phyloP scores from a whole-genome alignment of 768 basidiomycete genomes.

The Tulasnella sp. region DNA sequence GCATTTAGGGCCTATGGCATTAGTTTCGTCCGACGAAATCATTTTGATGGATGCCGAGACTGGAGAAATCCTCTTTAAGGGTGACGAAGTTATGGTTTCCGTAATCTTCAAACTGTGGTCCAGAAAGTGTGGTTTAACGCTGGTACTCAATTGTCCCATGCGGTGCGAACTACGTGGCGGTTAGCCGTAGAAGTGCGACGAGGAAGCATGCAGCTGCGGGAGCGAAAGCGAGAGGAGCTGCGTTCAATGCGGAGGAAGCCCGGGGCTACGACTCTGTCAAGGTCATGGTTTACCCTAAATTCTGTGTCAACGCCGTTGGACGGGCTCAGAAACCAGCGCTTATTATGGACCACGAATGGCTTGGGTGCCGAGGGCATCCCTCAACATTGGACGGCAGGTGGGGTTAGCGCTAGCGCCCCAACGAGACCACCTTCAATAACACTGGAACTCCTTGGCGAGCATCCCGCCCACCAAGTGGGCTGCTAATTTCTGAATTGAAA shows the following conservation, averaged over 20 bases:
- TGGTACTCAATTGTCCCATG: conserved; percentile 69
- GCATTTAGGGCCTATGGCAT: conserved; percentile 81
- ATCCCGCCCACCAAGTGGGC: conserved; percentile 60
- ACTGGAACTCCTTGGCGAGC: no score
- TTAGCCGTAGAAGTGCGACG: conserved; percentile 37
- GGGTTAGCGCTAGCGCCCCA: no score
- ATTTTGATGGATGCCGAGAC: conserved; percentile 52
- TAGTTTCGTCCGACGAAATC: conserved; percentile 89
- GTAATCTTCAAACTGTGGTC: conserved; percentile 96
- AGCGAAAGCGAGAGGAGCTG: conserved; percentile 39
- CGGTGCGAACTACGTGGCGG: conserved; percentile 54
- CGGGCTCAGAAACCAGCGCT: conserved; percentile 66
- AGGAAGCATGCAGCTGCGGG: conserved; percentile 39
- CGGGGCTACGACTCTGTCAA: conserved; percentile 86
- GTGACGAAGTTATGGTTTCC: conserved; percentile 93
- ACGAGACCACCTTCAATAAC: no score
- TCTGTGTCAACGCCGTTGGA: conserved; percentile 97
- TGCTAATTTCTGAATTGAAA: conserved; percentile 77
- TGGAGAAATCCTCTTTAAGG: conserved; percentile 78
- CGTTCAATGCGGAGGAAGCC: conserved; percentile 44
- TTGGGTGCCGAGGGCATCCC: no score
- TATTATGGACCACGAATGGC: no score
- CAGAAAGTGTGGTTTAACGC: conserved; percentile 87
- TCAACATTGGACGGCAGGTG: not conserved
- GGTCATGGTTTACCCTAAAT: conserved; percentile 98